These are phyloP conservation scores for Schizothecium vesticola DNA, from an alignment of 495 filamentous ascomycete species.

Conservation along the genomic window DNA sequence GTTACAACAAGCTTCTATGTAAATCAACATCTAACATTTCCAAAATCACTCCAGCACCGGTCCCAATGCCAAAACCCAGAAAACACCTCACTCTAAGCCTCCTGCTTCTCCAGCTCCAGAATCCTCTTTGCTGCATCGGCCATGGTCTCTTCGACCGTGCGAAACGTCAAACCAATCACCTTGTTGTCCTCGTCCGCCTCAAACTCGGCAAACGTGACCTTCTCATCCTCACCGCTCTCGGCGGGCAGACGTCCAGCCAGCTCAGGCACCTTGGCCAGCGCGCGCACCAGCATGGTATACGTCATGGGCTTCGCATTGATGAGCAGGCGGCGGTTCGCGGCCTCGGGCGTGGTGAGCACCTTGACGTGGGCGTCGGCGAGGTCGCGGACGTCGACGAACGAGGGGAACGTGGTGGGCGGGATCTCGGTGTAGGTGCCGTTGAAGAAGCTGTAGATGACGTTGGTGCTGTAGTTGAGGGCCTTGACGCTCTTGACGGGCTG, in stretches of 20 bases:
- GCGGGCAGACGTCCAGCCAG: conserved; percentile 30
- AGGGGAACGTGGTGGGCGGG: conserved; percentile 29
- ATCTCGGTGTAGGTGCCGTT: conserved; percentile 27
- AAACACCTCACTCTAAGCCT: not conserved
- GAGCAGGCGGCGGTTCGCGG: conserved; percentile 23
- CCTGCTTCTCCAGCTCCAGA: conserved; percentile 21
- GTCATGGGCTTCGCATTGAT: conserved; percentile 21
- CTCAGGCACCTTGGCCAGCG: conserved; percentile 26
- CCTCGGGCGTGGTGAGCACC: conserved; percentile 22
- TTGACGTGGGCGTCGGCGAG: conserved; percentile 28
- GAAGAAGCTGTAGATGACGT: conserved; percentile 30
- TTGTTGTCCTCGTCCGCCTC: conserved; percentile 27
- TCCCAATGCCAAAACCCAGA: not conserved
- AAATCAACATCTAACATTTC: not conserved
- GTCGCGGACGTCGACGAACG: conserved; percentile 30
- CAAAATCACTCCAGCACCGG: not conserved
- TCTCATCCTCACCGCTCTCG: conserved; percentile 26
- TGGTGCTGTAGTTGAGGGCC: conserved; percentile 27
- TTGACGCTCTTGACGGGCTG: conserved; percentile 21
- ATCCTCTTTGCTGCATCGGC: conserved; percentile 30
- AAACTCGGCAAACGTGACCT: conserved; percentile 18
- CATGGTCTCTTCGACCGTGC: conserved; percentile 33
- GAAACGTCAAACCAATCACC: conserved; percentile 23
- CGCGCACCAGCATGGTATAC: conserved; percentile 20
- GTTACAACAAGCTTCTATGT: not conserved